Conservation (phyloP, 768 basidiomycete species). For the Melanogaster broomeanus region DNA sequence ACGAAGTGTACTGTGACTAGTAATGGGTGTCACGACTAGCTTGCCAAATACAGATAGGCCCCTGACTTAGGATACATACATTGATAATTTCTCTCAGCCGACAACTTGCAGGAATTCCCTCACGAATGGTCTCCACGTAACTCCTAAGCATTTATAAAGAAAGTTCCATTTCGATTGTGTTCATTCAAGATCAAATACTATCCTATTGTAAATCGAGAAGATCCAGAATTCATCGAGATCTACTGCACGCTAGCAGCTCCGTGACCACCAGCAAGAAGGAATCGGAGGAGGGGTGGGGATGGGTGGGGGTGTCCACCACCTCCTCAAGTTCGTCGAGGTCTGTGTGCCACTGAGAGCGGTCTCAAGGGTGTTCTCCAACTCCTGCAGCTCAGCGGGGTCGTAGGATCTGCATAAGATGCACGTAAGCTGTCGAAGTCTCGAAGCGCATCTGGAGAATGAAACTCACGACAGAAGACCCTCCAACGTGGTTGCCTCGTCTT, state of each 20-base stretch:
- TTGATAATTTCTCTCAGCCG: no score
- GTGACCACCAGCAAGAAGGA: constrained; percentile 6
- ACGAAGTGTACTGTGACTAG: no score
- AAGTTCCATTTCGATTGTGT: background rate
- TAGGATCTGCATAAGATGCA: background rate
- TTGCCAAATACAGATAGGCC: no score
- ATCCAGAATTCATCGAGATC: background rate
- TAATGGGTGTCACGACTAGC: no score
- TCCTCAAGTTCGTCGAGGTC: background rate
- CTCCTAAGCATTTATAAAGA: no score
- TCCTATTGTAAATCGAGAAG: background rate
- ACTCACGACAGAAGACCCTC: background rate
- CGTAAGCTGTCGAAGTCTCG: background rate
- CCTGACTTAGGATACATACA: no score
- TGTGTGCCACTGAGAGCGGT: background rate
- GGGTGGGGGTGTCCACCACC: constrained; percentile 4
- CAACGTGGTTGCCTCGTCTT: background rate
- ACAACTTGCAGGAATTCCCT: no score
- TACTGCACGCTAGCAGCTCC: background rate
- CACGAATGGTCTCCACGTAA: no score
- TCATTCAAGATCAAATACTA: background rate
- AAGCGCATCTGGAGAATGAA: background rate
- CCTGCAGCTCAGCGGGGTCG: background rate
- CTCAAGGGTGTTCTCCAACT: background rate
- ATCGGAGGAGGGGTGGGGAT: constrained; percentile 2